Conservation (phyloP, 2,329 filamentous ascomycete species). For the Aspergillus flavus region DNA sequence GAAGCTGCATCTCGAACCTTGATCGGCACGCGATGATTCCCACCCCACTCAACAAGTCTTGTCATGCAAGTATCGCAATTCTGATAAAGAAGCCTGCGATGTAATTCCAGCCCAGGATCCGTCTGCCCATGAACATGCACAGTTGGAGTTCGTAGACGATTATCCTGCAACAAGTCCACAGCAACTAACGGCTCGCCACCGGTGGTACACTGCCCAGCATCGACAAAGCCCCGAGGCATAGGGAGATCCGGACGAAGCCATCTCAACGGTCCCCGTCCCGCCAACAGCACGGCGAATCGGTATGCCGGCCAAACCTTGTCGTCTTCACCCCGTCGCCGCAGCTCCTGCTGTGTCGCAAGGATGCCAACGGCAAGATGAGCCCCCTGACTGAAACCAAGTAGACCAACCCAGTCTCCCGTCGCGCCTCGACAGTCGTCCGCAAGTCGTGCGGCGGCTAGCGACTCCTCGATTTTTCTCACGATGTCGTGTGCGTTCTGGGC, state of each 20-base stretch:
- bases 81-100: not conserved
- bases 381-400: not conserved
- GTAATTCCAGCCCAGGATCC: not conserved
- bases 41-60: not conserved
- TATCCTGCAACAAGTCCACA: not conserved
- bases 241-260: not conserved
- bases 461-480: not conserved
- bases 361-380: not conserved
- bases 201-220: not conserved
- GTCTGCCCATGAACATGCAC: not conserved
- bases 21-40: not conserved
- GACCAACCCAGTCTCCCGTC: not conserved
- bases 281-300: not conserved
- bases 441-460: not conserved
- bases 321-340: not conserved
- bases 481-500: not conserved
- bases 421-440: not conserved
- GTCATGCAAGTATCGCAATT: not conserved
- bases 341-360: not conserved
- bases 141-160: not conserved
- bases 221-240: not conserved
- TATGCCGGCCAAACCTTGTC: not conserved
- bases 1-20: not conserved
- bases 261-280: not conserved
- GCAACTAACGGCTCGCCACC: not conserved